phyloP scores from a whole-genome alignment of 2,329 filamentous ascomycete species.

The Metarhizium sp. region DNA sequence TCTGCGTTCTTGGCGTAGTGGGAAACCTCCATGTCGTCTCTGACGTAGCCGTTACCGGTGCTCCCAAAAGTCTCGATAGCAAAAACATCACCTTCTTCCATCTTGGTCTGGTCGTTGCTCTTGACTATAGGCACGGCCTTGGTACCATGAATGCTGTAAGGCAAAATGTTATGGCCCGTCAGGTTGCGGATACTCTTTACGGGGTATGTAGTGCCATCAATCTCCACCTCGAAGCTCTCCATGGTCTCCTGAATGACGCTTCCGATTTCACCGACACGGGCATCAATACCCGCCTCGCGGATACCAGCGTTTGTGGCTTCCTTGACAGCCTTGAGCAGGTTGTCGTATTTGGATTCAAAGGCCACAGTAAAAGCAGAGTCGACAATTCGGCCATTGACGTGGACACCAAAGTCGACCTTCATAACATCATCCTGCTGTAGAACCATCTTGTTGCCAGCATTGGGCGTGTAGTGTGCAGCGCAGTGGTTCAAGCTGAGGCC shows the following conservation, averaged over 20 bases:
- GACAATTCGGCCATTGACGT: conserved; percentile 71
- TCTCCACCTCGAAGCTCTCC: conserved; percentile 86
- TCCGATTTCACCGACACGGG: conserved; percentile 77
- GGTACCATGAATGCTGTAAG: conserved; percentile 81
- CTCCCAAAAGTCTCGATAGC: conserved; percentile 95
- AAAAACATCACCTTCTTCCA: conserved; percentile 95
- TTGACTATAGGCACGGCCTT: conserved; percentile 95
- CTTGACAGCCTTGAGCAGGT: conserved; percentile 62
- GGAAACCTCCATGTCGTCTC: conserved; percentile 81
- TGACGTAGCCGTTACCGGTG: conserved; percentile 80
- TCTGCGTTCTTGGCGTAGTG: conserved; percentile 75
- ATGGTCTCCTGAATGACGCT: conserved; percentile 80
- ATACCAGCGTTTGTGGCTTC: conserved; percentile 80
- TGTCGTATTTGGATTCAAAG: conserved; percentile 67
- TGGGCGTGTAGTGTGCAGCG: conserved; percentile 80
- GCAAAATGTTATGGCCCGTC: conserved; percentile 83
- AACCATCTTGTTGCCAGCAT: conserved; percentile 73
- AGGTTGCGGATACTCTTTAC: conserved; percentile 82
- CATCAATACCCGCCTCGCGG: conserved; percentile 79
- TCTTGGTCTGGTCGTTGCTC: conserved; percentile 79
- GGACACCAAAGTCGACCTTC: conserved; percentile 76
- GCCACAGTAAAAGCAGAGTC: conserved; percentile 74
- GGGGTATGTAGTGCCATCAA: conserved; percentile 67
- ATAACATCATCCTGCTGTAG: conserved; percentile 66
- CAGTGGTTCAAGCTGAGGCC: conserved; percentile 78